Evolutionary conservation across 2,329 filamentous ascomycete genomes (phyloP), one percentile per base, ranked within the genome.

Genomic region (Calonectria hongkongensis): DNA sequence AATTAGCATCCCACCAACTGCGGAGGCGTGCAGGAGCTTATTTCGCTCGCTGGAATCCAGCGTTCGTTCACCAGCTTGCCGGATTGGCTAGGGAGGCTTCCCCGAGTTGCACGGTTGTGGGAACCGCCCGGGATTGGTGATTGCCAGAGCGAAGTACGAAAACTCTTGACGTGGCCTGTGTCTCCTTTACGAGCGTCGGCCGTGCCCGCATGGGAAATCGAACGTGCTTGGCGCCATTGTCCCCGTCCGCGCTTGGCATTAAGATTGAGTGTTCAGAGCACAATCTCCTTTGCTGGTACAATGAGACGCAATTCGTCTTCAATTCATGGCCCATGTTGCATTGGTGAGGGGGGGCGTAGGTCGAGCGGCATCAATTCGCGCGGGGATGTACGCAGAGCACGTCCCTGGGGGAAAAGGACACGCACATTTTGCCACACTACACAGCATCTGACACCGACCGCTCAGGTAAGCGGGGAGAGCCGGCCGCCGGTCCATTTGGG

Each of bases 1-100:
- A 60, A 60, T 60, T 60, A 41, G 54, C 54, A 60, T 60, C 33
- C 33, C 54, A 60, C 54, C 54, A 39, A 39, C 54, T 41, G 54
- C 54, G 54, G 54, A 60, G 54, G 39, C 54, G 21, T 2, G 33
- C 10, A 60, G 54, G 54, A 60, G 54, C 54, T 60, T 60, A 60
- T 60, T 60, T 60, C 54, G 54, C 12, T 0, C 33, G 28, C 48
- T 18, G 27, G 27, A 18, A 30, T 30, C n/a, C 13, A 60, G 54
- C 15, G 54, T 41, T 41, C 54, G 54, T 60, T 41, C 54, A 41
- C 25, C 33, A 36, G 33, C 21, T 13, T 41, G 36, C 54, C 6
- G 33, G 54, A 43, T 41, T 41, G 33, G 54, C 21, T 21, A 36
- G 18, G 54, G 36, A 15, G 10, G 2, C 30, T 7, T 41, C 54